Percentiles rank a stretch among this genome's conserved stretches.
Evolutionary conservation across 768 basidiomycete genomes (phyloP).

Genomic region (Boletus eberwhitei): DNA sequence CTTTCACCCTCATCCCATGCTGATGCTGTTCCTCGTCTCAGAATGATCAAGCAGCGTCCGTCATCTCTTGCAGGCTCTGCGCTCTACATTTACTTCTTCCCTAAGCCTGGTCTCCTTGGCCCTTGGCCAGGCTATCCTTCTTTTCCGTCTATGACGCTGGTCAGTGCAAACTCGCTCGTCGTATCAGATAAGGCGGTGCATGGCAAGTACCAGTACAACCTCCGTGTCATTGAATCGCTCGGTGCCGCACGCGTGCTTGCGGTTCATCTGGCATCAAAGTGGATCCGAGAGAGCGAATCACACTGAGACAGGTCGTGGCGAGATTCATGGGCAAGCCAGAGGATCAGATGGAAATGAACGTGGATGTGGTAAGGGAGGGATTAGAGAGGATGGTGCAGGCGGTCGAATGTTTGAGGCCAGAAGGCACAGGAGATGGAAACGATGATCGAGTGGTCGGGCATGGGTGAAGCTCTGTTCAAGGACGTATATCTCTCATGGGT

Average conservation of each 20-base stretch:
- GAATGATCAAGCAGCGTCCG: conserved; percentile 90
- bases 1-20: background rate
- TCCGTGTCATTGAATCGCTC: conserved; percentile 89
- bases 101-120: conserved; percentile 58
- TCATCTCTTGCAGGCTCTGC: conserved; percentile 71
- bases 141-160: conserved; percentile 28
- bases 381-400: conserved; percentile 46
- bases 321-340: conserved; percentile 47
- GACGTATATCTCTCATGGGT: conserved; percentile 77
- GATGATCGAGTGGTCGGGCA: conserved; percentile 65
- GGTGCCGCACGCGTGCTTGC: conserved; percentile 75
- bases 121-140: conserved; percentile 18
- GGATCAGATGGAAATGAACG: conserved; percentile 37
- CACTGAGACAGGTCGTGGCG: conserved; percentile 64
- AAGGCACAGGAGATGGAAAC: conserved; percentile 42
- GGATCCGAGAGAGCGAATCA: conserved; percentile 45
- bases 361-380: conserved; percentile 43
- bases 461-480: conserved; percentile 52
- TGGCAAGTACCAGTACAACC: conserved; percentile 78
- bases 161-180: conserved; percentile 56
- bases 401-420: conserved; percentile 52
- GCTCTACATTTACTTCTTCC: conserved; percentile 81
- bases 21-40: conserved; percentile 23
- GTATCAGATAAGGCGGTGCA: conserved; percentile 76
- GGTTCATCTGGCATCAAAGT: conserved; percentile 48